phyloP scores from a whole-genome alignment of 176 grass and related monocot genomes.

The Ensete ventricosum region DNA sequence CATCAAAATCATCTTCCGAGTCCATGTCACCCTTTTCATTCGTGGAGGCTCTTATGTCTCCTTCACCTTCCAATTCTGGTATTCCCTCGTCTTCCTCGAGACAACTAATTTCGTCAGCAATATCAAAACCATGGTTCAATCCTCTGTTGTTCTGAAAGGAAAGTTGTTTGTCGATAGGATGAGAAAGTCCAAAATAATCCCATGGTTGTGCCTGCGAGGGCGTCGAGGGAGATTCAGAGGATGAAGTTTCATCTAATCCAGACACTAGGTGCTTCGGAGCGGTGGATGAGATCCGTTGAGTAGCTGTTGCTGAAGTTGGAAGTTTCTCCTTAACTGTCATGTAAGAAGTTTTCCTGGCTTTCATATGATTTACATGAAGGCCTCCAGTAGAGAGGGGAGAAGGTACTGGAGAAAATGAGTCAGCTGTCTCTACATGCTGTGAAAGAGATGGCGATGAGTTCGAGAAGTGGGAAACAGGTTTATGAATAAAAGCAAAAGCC shows the following conservation, averaged over 20 bases:
- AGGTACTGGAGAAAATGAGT: constrained; percentile 62
- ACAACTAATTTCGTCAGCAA: constrained; percentile 62
- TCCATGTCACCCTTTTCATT: constrained; percentile 64
- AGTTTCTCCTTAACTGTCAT: constrained; percentile 67
- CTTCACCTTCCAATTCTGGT: constrained; percentile 85
- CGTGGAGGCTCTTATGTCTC: constrained; percentile 37
- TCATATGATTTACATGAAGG: constrained; percentile 92
- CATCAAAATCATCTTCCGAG: constrained; percentile 85
- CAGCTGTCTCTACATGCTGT: constrained; percentile 40
- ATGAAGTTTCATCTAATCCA: constrained; percentile 54
- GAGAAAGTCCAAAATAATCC: constrained; percentile 96
- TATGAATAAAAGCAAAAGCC: constrained; percentile 40
- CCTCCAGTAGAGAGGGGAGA: constrained; percentile 52
- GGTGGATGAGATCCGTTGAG: constrained; percentile 45
- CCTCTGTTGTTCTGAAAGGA: constrained; percentile 59
- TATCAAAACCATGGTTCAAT: constrained; percentile 45
- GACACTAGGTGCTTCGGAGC: constrained; percentile 26
- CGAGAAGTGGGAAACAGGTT: constrained; percentile 24
- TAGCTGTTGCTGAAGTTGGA: constrained; percentile 51
- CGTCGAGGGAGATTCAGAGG: constrained; percentile 49
- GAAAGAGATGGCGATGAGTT: constrained; percentile 52
- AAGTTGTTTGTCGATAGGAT: constrained; percentile 53
- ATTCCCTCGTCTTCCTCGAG: constrained; percentile 89
- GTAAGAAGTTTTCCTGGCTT: constrained; percentile 37
- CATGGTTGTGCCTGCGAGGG: constrained; percentile 43